Conservation (phyloP, 257 asterid genomes). For the Solanum virginianum region DNA sequence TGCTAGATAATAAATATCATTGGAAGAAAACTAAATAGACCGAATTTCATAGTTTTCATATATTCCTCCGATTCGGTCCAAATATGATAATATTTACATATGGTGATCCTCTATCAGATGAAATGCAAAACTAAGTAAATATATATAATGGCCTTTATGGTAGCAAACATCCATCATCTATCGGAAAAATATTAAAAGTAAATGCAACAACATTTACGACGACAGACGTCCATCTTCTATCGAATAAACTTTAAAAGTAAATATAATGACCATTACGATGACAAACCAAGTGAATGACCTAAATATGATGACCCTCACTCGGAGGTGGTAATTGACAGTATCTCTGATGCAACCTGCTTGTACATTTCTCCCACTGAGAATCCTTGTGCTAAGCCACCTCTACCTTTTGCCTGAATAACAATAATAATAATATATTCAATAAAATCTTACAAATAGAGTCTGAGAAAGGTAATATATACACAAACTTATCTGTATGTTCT, state of each 20-base stretch:
- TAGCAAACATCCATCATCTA: neutral
- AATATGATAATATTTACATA: too few relatives aligned
- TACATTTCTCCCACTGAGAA: slow-evolving; percentile 46
- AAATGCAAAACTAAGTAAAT: neutral
- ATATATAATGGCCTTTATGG: neutral
- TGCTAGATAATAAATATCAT: neutral
- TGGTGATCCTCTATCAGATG: neutral
- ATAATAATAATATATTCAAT: neutral
- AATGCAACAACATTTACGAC: neutral
- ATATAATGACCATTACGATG: too few relatives aligned
- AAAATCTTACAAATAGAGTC: neutral
- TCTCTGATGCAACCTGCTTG: slow-evolving; percentile 60
- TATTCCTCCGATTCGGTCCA: neutral
- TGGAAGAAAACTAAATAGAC: neutral
- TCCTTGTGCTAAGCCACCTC: slow-evolving; percentile 9
- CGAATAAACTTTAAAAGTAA: neutral
- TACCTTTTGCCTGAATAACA: slow-evolving; percentile 31
- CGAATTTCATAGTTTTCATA: neutral
- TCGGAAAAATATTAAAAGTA: neutral
- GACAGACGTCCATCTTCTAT: neutral
- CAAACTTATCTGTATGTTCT: neutral
- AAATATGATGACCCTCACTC: neutral
- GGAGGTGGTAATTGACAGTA: slow-evolving; percentile 34
- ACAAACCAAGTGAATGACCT: too few relatives aligned
- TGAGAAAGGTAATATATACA: neutral